These are phyloP conservation scores for Cryptosporidium meleagridis DNA, from an alignment of 169 alveolate species.

Conservation along the genomic window DNA sequence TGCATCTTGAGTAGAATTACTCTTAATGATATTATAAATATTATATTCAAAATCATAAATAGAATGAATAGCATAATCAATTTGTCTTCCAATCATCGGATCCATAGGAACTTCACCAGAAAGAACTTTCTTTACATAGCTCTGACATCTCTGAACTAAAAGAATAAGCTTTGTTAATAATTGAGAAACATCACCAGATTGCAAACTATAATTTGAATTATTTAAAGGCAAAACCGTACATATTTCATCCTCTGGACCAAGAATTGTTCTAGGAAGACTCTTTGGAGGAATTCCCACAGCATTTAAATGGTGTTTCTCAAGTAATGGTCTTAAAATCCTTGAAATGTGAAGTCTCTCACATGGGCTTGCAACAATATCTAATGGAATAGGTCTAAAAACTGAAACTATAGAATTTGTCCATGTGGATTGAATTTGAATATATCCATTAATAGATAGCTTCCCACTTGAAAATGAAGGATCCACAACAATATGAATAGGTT, in stretches of 20 bases:
- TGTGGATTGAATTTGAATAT: slow-evolving; percentile 48
- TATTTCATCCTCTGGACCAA: slow-evolving; percentile 70
- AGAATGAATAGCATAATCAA: slow-evolving; percentile 58
- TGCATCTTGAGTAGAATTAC: slow-evolving; percentile 51
- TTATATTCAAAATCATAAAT: slow-evolving; percentile 54
- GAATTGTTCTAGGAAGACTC: slow-evolving; percentile 45
- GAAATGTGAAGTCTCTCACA: slow-evolving; percentile 68
- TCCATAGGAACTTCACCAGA: slow-evolving; percentile 29
- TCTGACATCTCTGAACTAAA: slow-evolving; percentile 51
- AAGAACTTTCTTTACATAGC: slow-evolving; percentile 29
- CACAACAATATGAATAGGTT: slow-evolving; percentile 90
- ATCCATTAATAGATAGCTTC: slow-evolving; percentile 85
- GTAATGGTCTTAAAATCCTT: slow-evolving; percentile 30
- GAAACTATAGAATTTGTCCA: slow-evolving; percentile 48
- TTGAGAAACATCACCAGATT: slow-evolving; percentile 12
- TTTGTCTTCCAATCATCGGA: slow-evolving; percentile 67
- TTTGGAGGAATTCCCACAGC: slow-evolving; percentile 70
- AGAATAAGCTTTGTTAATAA: slow-evolving; percentile 46
- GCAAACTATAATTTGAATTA: slow-evolving; percentile 4
- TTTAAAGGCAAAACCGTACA: slow-evolving; percentile 65
- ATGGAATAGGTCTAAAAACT: slow-evolving; percentile 47
- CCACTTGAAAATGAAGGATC: slow-evolving; percentile 90
- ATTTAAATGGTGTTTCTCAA: slow-evolving; percentile 63
- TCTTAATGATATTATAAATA: slow-evolving; percentile 18
- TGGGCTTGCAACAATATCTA: slow-evolving; percentile 53